These are phyloP conservation scores for Phoma herbarum DNA, from an alignment of 2,329 filamentous ascomycete species.

Conservation along the genomic window DNA sequence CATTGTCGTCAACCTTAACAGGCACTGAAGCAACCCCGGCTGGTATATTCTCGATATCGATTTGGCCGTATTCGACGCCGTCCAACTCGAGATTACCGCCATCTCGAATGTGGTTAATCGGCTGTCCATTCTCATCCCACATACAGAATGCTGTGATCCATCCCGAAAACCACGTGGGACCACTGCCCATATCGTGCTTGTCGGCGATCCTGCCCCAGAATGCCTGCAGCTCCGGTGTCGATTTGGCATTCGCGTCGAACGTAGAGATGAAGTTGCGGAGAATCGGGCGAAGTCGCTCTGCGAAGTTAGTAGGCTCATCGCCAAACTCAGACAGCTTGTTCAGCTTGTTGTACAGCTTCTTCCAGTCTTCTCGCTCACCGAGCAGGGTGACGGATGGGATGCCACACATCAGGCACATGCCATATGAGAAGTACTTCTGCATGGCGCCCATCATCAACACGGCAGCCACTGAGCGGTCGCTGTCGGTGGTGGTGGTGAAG, in stretches of 20 bases:
- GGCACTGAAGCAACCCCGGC: slow-evolving; percentile 20
- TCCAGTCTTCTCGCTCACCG: slow-evolving; percentile 28
- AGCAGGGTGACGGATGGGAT: slow-evolving; percentile 34
- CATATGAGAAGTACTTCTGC: slow-evolving; percentile 30
- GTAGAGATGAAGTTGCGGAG: slow-evolving; percentile 23
- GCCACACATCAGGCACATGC: slow-evolving; percentile 11
- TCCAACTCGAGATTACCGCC: slow-evolving; percentile 1
- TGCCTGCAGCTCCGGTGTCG: slow-evolving; percentile 2
- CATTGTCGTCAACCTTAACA: slow-evolving; percentile 25
- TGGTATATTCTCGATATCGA: slow-evolving; percentile 20
- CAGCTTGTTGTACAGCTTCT: slow-evolving; percentile 25
- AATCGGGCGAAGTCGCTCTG: slow-evolving; percentile 20
- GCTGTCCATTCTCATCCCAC: slow-evolving; percentile 26
- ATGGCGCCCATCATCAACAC: slow-evolving; percentile 32
- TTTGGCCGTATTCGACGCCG: slow-evolving; percentile 11
- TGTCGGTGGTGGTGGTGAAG: slow-evolving; percentile 30
- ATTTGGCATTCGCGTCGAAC: slow-evolving; percentile 20
- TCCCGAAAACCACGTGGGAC: slow-evolving; percentile 20
- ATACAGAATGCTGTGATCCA: slow-evolving; percentile 35
- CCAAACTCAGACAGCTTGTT: slow-evolving; percentile 25
- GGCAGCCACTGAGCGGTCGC: slow-evolving; percentile 22
- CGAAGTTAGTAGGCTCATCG: slow-evolving; percentile 19
- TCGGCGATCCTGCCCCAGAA: slow-evolving; percentile 28
- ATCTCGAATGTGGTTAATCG: background rate
- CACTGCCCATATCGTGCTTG: background rate